Percentiles rank a stretch among this genome's conserved stretches.
Evolutionary conservation across 495 filamentous ascomycete genomes (phyloP).

Genomic region (Staphylotrichum longicolle): DNA sequence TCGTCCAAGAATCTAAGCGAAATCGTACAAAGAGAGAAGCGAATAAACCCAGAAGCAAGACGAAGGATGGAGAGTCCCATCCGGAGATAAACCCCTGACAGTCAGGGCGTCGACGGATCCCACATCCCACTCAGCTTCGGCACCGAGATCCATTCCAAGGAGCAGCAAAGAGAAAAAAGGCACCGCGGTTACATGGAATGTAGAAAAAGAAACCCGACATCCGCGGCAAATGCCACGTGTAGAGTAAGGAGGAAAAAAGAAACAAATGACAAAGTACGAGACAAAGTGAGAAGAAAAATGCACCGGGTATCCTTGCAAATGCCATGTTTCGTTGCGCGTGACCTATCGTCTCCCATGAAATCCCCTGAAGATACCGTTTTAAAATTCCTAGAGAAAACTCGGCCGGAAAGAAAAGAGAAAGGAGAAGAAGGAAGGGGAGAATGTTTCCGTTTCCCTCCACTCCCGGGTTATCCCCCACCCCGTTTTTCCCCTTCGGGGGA

Average conservation of each 20-base stretch:
- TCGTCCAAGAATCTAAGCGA: too few species aligned
- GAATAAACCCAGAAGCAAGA: too few species aligned
- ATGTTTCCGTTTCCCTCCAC: background rate
- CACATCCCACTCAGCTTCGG: too few species aligned
- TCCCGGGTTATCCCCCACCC: background rate
- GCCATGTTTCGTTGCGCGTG: constrained; percentile 19
- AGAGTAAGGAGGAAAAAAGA: constrained; percentile 4
- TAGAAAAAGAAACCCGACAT: too few species aligned
- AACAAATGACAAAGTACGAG: constrained; percentile 17
- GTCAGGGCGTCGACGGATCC: too few species aligned
- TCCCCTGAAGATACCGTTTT: background rate
- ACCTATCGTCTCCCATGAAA: constrained; percentile 2
- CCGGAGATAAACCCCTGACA: too few species aligned
- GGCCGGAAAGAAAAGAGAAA: background rate
- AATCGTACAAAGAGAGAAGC: too few species aligned
- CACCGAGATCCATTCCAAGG: too few species aligned
- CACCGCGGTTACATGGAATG: too few species aligned
- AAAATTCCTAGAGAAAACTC: background rate
- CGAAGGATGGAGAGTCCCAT: too few species aligned
- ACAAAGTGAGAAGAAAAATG: constrained; percentile 18
- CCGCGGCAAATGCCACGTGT: background rate
- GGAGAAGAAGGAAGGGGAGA: background rate
- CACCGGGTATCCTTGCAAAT: constrained; percentile 32
- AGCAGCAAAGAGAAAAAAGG: too few species aligned
- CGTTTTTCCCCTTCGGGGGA: too few species aligned